Evolutionary conservation across 2,329 filamentous ascomycete genomes (phyloP).

Genomic region (Seiridium cupressi): DNA sequence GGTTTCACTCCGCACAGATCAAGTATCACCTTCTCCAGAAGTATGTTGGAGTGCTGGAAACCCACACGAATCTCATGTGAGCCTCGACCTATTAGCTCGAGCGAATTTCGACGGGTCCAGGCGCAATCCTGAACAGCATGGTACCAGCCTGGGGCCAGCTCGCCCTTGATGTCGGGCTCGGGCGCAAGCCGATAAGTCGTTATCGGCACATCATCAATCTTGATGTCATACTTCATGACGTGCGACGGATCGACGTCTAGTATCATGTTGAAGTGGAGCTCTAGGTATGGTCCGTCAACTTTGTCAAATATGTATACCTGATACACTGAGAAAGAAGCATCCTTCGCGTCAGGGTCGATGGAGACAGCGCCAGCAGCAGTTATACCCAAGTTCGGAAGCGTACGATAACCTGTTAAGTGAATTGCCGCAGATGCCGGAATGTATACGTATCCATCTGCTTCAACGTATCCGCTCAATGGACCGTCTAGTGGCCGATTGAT

Average conservation of each 20-base stretch:
- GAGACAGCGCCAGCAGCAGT: constrained; percentile 20
- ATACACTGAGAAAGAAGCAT: constrained; percentile 15
- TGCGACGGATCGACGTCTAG: constrained; percentile 50
- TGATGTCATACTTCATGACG: constrained; percentile 48
- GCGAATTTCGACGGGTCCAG: constrained; percentile 41
- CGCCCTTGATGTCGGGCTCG: constrained; percentile 37
- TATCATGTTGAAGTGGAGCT: constrained; percentile 31
- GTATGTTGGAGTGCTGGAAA: constrained; percentile 30
- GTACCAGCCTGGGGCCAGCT: constrained; percentile 46
- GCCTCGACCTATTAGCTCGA: constrained; percentile 21
- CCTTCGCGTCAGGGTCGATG: constrained; percentile 13
- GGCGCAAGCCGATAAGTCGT: constrained; percentile 31
- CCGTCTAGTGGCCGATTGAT: constrained; percentile 13
- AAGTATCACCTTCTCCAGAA: constrained; percentile 35
- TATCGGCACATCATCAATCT: constrained; percentile 40
- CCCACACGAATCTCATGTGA: constrained; percentile 28
- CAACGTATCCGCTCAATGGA: constrained; percentile 28
- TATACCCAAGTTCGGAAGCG: constrained; percentile 30
- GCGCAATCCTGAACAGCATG: constrained; percentile 46
- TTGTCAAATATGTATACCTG: constrained; percentile 28
- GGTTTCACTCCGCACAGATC: constrained; percentile 27
- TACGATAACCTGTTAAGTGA: constrained; percentile 17
- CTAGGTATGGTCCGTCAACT: constrained; percentile 5
- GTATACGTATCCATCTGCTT: constrained; percentile 30
- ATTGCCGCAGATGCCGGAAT: constrained; percentile 23